A percentile compares a stretch with the other conserved stretches of the same genome.
Conservation (phyloP, 805 yeast genomes). For the Yamadazyma takamatsuzukensis region DNA sequence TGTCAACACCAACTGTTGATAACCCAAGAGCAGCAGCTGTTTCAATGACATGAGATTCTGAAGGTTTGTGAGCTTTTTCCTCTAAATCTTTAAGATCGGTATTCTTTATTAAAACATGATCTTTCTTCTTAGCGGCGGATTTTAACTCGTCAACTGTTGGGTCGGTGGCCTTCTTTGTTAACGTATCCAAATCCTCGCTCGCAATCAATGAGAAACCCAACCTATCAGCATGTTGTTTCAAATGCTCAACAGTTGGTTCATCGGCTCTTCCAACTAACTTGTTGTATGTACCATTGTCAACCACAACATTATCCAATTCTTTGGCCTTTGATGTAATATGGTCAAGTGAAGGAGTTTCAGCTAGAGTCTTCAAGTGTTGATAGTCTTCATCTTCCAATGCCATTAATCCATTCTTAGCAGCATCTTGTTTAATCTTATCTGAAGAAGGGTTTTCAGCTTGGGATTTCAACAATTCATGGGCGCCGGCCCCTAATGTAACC, state of each 20-base stretch:
- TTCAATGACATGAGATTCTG: slow-evolving; percentile 12
- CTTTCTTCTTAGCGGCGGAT: slow-evolving; percentile 15
- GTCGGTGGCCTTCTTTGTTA: slow-evolving; percentile 5
- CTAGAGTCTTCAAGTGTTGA: slow-evolving; percentile 9
- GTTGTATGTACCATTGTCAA: slow-evolving; percentile 18
- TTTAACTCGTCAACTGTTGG: slow-evolving; percentile 25
- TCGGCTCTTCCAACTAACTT: slow-evolving; percentile 13
- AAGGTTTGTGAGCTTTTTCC: slow-evolving; percentile 12
- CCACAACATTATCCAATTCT: slow-evolving; percentile 12
- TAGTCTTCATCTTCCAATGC: slow-evolving; percentile 9
- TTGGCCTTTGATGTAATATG: slow-evolving; percentile 23
- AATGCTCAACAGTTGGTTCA: slow-evolving; percentile 14
- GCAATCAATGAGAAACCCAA: slow-evolving; percentile 1
- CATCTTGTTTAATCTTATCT: slow-evolving; percentile 14
- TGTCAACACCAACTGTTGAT: slow-evolving; percentile 6
- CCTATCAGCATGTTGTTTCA: slow-evolving; percentile 6
- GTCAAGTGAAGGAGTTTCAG: slow-evolving; percentile 24
- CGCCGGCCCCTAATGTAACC: slow-evolving; percentile 12
- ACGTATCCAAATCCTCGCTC: neutral
- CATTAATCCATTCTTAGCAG: slow-evolving; percentile 6
- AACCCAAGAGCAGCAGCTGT: slow-evolving; percentile 11
- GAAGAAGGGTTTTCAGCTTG: slow-evolving; percentile 11
- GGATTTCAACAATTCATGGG: slow-evolving; percentile 2
- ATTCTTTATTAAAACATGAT: slow-evolving; percentile 13
- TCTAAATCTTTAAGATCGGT: slow-evolving; percentile 17